Conservation (phyloP, 2,329 filamentous ascomycete genomes). For the Albophoma yamanashiensis region DNA sequence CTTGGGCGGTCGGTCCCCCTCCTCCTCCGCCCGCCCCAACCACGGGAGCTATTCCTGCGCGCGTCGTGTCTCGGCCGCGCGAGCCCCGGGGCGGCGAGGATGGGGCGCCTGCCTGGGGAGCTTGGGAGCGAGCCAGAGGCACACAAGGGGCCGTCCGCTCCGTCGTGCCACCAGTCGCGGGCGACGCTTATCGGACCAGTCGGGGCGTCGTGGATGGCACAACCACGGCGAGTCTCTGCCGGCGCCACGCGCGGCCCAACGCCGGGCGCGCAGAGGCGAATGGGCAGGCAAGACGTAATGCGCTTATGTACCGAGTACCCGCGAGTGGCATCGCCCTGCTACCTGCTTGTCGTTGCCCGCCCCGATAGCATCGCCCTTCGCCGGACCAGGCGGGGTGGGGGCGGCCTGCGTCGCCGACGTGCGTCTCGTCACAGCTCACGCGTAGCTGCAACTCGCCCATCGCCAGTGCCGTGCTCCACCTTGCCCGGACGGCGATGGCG, state of each 20-base stretch:
- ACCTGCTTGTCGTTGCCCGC: no score
- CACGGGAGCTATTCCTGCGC: neutral
- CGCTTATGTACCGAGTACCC: constrained; percentile 8
- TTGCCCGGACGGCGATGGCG: neutral
- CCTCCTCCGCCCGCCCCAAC: neutral
- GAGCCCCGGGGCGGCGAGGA: neutral
- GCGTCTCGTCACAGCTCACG: neutral
- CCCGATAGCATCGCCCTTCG: no score
- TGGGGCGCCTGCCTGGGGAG: neutral
- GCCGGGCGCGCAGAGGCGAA: constrained; percentile 7
- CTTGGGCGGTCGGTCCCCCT: neutral
- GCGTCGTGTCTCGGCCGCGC: neutral
- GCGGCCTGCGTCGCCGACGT: neutral
- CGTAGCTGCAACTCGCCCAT: neutral
- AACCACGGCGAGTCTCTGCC: neutral
- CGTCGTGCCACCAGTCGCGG: neutral
- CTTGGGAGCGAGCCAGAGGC: neutral
- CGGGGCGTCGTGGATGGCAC: neutral
- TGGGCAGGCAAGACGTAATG: constrained; percentile 15
- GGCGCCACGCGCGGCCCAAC: neutral
- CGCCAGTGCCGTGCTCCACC: neutral
- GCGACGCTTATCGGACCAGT: neutral
- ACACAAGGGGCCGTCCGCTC: neutral
- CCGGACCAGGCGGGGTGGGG: neutral
- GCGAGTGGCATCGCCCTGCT: neutral